Evolutionary conservation across 2,329 filamentous ascomycete genomes (phyloP).

Genomic region (Penicillium sp.): DNA sequence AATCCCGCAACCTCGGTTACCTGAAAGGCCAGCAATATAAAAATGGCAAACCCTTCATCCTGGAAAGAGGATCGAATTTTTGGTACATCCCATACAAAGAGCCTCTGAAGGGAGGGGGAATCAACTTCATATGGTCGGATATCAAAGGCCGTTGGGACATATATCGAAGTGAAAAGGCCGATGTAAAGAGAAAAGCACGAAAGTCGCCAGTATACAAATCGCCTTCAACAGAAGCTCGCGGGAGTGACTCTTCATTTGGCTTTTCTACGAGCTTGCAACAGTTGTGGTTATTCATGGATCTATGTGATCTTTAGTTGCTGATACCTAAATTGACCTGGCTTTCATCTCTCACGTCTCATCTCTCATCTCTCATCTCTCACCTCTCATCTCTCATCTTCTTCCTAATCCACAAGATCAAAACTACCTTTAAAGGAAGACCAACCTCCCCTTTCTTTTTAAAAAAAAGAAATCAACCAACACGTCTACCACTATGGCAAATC

Average conservation of each 20-base stretch:
- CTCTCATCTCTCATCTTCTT: not conserved
- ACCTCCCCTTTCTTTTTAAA: too few species aligned
- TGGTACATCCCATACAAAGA: slow-evolving; percentile 8
- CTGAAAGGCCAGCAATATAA: slow-evolving; percentile 1
- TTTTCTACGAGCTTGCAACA: not conserved
- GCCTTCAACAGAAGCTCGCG: not conserved
- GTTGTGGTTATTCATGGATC: not conserved
- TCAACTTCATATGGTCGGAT: not conserved
- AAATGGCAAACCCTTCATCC: not conserved
- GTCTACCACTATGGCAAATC: too few species aligned
- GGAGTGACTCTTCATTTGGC: not conserved
- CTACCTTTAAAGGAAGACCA: too few species aligned
- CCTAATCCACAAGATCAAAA: too few species aligned
- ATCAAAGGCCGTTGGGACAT: not conserved
- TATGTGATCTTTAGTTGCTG: not conserved
- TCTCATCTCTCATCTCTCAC: not conserved
- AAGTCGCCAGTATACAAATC: not conserved
- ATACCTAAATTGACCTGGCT: not conserved
- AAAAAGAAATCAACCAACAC: too few species aligned
- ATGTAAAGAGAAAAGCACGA: not conserved
- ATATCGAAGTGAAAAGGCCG: not conserved
- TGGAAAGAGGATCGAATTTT: not conserved
- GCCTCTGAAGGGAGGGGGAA: not conserved
- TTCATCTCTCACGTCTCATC: too few species aligned
- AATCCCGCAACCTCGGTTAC: slow-evolving; percentile 4